Percentiles rank a stretch among this genome's conserved stretches.
Evolutionary conservation across 225 moss, liverwort and hornwort genomes (phyloP).

Genomic region (Thuidium tamariscinum): DNA sequence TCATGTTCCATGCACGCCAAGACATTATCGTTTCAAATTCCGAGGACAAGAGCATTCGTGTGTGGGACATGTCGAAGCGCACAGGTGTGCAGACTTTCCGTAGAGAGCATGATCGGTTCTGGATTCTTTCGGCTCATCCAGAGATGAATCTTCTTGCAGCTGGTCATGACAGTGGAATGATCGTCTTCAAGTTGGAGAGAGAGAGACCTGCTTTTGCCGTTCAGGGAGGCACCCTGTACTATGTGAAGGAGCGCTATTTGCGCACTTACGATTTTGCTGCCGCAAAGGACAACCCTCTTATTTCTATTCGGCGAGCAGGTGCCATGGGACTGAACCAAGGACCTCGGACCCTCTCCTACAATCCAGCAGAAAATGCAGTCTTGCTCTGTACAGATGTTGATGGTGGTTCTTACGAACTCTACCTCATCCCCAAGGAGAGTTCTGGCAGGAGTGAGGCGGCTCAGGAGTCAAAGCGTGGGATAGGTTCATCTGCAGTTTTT

Average conservation of each 20-base stretch:
- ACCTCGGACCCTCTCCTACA: constrained; percentile 89
- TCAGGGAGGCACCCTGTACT: constrained; percentile 84
- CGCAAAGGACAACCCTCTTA: constrained; percentile 76
- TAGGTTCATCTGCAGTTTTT: constrained; percentile 93
- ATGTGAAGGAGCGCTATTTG: constrained; percentile 90
- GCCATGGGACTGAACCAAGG: constrained; percentile 90
- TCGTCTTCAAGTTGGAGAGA: constrained; percentile 95
- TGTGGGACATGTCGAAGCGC: constrained; percentile 98
- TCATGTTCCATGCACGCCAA: constrained; percentile 97
- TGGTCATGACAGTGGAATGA: constrained; percentile 99
- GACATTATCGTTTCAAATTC: constrained; percentile 97
- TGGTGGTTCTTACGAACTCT: constrained; percentile 92
- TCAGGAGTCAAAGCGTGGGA: constrained; percentile 84
- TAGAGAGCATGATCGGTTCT: constrained; percentile 92
- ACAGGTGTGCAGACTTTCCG: constrained; percentile 96
- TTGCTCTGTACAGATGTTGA: constrained; percentile 91
- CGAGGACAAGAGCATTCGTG: constrained; percentile 93
- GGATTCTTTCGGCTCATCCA: constrained; percentile 94
- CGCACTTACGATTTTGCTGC: constrained; percentile 88
- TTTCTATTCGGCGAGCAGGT: constrained; percentile 82
- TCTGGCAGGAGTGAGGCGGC: constrained; percentile 76
- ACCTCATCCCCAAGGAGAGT: constrained; percentile 85
- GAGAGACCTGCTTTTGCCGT: constrained; percentile 96
- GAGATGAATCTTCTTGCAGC: constrained; percentile 98
- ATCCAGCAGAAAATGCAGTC: constrained; percentile 88